Base-by-base conservation (phyloP, 2,329 filamentous ascomycete genomes). In the Arthroderma sp. region DNA sequence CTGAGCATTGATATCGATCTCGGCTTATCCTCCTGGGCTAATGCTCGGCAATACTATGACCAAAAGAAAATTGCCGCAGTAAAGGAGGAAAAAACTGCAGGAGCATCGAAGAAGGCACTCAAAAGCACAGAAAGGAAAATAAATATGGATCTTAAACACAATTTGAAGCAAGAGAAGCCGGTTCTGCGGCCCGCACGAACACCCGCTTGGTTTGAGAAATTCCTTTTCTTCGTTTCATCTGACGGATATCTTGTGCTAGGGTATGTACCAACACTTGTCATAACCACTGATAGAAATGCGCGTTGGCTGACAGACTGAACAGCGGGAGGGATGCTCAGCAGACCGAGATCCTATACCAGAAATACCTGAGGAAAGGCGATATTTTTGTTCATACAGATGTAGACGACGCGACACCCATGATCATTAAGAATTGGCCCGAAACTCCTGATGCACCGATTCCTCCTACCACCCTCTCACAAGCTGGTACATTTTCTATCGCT, bases 131-230 rank as follows among this genome's bases (percentile, higher is more conserved):
- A 94, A 59, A 81, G 83, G 56, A 95, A 94, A 65, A 88, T 96
- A 22, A 72, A 76, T 4, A 78, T 84, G 8, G 86, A 94, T 59
- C 70, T 96, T 22, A 93, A 85, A 65, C 89, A 87, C 56, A 82
- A 80, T 0, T 64, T 96, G 46, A 94, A 94, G 66, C 83, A 91
- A 58, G 91, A 96, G 64, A 95, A 94, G 61, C 82, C 86, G 15
- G 70, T 93, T 1, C 68, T 96, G 6, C 80, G 88, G 38, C 86
- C 83, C 0, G 82, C 94, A 6, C 77, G 91, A 45, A 83, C 80
- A 56, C 82, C 81, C 52, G 76, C 88, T 56, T 98, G 91, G 91
- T 98, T 95, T 54, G 91, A 98, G 58, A 98, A 98, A 64, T 98
- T 94, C 56, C 71, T 80, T 29, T 96, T 86, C 74, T 98, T 98